Percentiles rank a stretch among this genome's conserved stretches.
phyloP scores from a whole-genome alignment of 305 asterid genomes.

The Fraxinus latifolia region DNA sequence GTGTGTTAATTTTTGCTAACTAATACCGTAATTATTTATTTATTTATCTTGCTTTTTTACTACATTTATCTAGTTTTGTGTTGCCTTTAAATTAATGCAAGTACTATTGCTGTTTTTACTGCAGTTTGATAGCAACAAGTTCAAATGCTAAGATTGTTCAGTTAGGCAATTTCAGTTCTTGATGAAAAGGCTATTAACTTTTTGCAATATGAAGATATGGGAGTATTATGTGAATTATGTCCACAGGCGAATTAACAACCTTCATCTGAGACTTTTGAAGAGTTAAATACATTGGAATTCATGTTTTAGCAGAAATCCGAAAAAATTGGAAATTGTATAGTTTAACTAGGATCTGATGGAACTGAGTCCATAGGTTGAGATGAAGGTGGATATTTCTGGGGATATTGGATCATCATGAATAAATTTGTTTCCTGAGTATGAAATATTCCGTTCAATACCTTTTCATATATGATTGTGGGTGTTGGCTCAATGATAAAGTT shows the following conservation, averaged over 20 bases:
- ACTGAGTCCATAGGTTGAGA: neutral
- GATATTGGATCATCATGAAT: neutral
- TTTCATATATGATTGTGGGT: neutral
- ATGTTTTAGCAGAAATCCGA: neutral
- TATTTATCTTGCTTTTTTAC: neutral
- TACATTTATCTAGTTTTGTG: neutral
- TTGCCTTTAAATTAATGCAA: neutral
- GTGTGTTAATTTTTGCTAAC: neutral
- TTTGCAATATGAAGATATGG: neutral
- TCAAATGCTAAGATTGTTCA: neutral
- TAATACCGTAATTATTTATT: neutral
- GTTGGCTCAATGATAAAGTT: neutral
- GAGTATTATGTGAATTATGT: neutral
- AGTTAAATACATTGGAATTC: neutral
- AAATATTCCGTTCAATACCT: neutral
- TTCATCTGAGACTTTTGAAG: neutral
- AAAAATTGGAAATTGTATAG: neutral
- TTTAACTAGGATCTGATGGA: neutral
- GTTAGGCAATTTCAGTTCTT: neutral
- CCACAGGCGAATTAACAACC: neutral
- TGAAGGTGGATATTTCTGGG: neutral
- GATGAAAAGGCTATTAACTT: neutral
- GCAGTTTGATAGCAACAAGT: neutral
- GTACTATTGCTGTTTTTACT: neutral
- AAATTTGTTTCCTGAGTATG: neutral